Evolutionary conservation across 1,139 yeast species (phyloP), one percentile per base, ranked within the genome.

Genomic region (Pichia sp.): DNA sequence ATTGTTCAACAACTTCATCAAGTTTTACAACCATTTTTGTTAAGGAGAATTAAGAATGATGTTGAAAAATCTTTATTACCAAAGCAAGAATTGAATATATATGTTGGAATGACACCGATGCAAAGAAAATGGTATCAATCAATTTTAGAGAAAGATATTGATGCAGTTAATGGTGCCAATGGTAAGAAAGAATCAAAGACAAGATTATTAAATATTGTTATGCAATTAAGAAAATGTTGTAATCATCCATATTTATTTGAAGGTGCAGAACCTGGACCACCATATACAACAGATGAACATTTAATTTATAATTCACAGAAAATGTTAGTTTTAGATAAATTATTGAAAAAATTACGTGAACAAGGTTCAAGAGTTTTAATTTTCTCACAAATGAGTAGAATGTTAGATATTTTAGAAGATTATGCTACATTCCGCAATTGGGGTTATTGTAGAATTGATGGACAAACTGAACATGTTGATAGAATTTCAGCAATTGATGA

Each of bases 261-360:
- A 59, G 91, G 93, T 21, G 91, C 91, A 1, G 93, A 83, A 57
- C 93, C 91, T 0, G 93, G 93, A 7, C 93, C 93, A 21, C 91
- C 93, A 18, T 83, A 68, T 53, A 83, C 91, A 5, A 83, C 89
- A 0, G 93, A 82, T 61, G 91, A 83, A 56, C 93, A 83, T 62
- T 69, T 83, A 54, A 78, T 83, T 24, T 80, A 59, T 56, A 83
- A 82, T 58, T 71, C 88, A 2, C 82, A 79, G 44, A 83, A 83
- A 55, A 74, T 83, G 79, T 69, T 79, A 37, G 79, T 83, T 21
- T 66, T 83, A 52, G 91, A 83, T 58, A 77, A 77, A 54, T 59
- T 83, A 47, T 64, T 83, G 56, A 76, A 72, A 52, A 77, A 78
- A 51, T 68, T 78, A 48, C 73, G 72, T 46, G 68, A 67, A 41